Evolutionary conservation across 1,139 yeast genomes (phyloP).

Genomic region (Geotrichum carabidarum): DNA sequence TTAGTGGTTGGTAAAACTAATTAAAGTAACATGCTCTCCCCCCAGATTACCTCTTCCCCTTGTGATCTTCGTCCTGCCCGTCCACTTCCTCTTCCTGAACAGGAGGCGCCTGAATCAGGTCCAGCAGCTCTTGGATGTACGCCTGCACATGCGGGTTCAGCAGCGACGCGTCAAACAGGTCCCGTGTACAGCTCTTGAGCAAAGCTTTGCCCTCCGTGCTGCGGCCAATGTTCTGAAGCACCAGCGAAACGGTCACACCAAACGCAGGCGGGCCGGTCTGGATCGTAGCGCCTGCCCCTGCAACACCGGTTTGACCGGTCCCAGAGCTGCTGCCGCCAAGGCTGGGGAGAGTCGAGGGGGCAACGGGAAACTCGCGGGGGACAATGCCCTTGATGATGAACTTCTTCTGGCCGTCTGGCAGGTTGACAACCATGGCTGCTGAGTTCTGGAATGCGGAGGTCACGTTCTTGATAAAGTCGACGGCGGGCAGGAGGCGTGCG

Average conservation of each 20-base stretch:
- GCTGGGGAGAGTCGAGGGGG: not conserved
- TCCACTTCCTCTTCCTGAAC: not conserved
- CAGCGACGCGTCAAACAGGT: slow-evolving; percentile 28
- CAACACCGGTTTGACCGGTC: not conserved
- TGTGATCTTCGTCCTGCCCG: not conserved
- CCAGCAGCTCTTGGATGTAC: slow-evolving; percentile 24
- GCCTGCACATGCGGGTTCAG: slow-evolving; percentile 27
- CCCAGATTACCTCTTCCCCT: not conserved
- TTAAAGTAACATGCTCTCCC: not conserved
- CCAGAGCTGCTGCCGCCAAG: not conserved
- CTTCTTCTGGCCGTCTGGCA: slow-evolving; percentile 58
- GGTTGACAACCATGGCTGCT: slow-evolving; percentile 80
- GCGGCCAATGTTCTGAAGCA: slow-evolving; percentile 38
- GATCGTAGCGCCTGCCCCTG: not conserved
- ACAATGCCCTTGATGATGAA: slow-evolving; percentile 89
- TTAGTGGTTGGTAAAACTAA: not conserved
- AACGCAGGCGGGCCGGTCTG: slow-evolving; percentile 29
- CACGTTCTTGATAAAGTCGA: slow-evolving; percentile 91
- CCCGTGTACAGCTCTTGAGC: slow-evolving; percentile 27
- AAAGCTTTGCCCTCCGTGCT: slow-evolving; percentile 34
- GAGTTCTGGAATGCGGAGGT: slow-evolving; percentile 84
- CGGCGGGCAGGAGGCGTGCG: slow-evolving; percentile 79
- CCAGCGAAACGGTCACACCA: slow-evolving; percentile 37
- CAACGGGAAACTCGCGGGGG: slow-evolving; percentile 42
- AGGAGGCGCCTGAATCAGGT: not conserved